Conservation (phyloP, 2,329 filamentous ascomycete genomes). For the Diaporthe ampelina region DNA sequence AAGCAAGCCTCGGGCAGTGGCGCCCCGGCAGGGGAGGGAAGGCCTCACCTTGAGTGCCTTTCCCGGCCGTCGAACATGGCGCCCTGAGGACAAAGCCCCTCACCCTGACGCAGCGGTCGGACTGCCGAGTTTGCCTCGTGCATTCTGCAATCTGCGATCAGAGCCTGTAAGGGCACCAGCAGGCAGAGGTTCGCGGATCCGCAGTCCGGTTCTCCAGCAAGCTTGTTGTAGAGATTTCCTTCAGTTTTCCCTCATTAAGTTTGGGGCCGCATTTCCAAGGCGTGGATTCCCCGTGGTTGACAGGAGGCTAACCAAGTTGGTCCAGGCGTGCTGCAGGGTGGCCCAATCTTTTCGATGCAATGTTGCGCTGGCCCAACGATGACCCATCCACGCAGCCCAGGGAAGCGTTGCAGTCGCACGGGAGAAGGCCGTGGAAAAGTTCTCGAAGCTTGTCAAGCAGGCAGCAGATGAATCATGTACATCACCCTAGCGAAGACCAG, state of each 20-base stretch:
- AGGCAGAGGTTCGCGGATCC: conserved; percentile 33
- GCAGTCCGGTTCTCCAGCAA: conserved; percentile 31
- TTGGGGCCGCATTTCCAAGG: conserved; percentile 36
- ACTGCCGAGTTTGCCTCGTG: conserved; percentile 31
- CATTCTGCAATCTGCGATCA: conserved; percentile 40
- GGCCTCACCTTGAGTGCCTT: conserved; percentile 21
- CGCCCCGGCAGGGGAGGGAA: conserved; percentile 18
- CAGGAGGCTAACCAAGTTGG: conserved; percentile 34
- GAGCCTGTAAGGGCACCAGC: conserved; percentile 33
- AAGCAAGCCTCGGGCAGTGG: conserved; percentile 30
- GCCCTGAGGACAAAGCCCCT: conserved; percentile 15
- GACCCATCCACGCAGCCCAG: conserved; percentile 26
- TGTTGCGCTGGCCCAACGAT: conserved; percentile 40
- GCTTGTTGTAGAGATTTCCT: conserved; percentile 28
- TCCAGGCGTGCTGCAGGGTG: conserved; percentile 39
- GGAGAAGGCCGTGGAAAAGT: conserved; percentile 36
- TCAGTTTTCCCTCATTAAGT: conserved; percentile 33
- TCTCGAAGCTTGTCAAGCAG: conserved; percentile 38
- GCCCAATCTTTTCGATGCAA: conserved; percentile 38
- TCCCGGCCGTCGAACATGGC: background rate
- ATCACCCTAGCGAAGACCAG: conserved; percentile 10
- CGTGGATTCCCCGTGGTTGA: conserved; percentile 37
- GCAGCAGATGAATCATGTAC: conserved; percentile 32
- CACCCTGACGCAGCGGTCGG: conserved; percentile 34
- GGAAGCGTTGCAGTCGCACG: conserved; percentile 32